Percentiles rank a stretch among this genome's conserved stretches.
These are phyloP conservation scores for Debaryomyces sp. DNA, from an alignment of 1,139 yeast species.

Conservation along the genomic window DNA sequence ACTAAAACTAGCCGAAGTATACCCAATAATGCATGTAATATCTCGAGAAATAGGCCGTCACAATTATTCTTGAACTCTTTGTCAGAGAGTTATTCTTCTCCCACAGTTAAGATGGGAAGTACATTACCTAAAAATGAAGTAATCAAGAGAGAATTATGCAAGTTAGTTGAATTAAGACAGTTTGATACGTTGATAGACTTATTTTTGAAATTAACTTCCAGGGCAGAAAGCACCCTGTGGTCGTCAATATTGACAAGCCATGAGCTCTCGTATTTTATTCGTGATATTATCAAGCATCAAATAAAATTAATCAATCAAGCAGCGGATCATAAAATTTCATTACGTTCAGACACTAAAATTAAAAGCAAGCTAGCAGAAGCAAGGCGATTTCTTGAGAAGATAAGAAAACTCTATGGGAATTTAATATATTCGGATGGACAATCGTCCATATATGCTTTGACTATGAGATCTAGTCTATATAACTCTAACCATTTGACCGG, in stretches of 20 bases:
- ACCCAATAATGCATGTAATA: background rate
- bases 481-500: slow-evolving; percentile 22
- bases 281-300: slow-evolving; percentile 27
- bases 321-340: slow-evolving; percentile 10
- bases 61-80: slow-evolving; percentile 14
- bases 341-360: slow-evolving; percentile 6
- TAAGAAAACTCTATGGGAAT: slow-evolving; percentile 32
- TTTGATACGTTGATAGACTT: slow-evolving; percentile 24
- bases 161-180: slow-evolving; percentile 20
- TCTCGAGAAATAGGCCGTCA: slow-evolving; percentile 11
- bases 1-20: background rate
- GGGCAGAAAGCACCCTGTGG: slow-evolving; percentile 12
- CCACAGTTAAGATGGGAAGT: slow-evolving; percentile 8
- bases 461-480: slow-evolving; percentile 23
- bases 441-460: slow-evolving; percentile 24
- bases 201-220: slow-evolving; percentile 21
- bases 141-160: slow-evolving; percentile 20
- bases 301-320: slow-evolving; percentile 15
- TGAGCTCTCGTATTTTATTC: slow-evolving; percentile 30
- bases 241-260: slow-evolving; percentile 17
- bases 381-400: slow-evolving; percentile 18
- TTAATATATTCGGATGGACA: slow-evolving; percentile 24
- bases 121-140: slow-evolving; percentile 6
- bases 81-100: slow-evolving; percentile 14
- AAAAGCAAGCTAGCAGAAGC: slow-evolving; percentile 9